phyloP scores from a whole-genome alignment of 2,329 filamentous ascomycete genomes.

The Periconia sp. region DNA sequence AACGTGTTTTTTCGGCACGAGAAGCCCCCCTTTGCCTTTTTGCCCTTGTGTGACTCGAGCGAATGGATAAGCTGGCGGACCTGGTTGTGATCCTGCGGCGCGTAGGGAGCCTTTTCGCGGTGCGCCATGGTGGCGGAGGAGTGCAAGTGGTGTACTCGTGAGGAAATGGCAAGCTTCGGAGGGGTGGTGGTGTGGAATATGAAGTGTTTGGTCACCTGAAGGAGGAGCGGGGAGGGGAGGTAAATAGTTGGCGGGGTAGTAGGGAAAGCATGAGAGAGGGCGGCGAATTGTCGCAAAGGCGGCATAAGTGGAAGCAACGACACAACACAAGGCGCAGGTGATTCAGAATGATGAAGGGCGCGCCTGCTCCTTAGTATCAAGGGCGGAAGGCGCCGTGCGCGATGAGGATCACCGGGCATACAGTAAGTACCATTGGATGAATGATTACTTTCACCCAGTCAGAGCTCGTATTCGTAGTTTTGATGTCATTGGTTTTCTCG shows the following conservation, averaged over 20 bases:
- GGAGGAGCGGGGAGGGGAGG: slow-evolving; percentile 13
- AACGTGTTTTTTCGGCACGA: slow-evolving; percentile 82
- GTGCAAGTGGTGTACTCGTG: slow-evolving; percentile 8
- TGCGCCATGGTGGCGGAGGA: slow-evolving; percentile 52
- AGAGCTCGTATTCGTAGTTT: no score
- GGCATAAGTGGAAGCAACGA: slow-evolving; percentile 10
- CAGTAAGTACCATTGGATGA: background rate
- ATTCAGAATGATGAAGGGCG: slow-evolving; percentile 9
- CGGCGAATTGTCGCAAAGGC: slow-evolving; percentile 14
- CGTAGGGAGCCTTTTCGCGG: slow-evolving; percentile 59
- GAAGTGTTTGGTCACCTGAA: slow-evolving; percentile 14
- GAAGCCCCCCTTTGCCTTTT: slow-evolving; percentile 54
- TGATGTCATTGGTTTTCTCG: no score
- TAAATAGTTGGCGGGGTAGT: slow-evolving; percentile 7
- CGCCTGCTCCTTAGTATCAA: slow-evolving; percentile 2
- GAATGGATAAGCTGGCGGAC: slow-evolving; percentile 66
- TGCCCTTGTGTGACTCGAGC: slow-evolving; percentile 61
- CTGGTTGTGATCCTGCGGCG: slow-evolving; percentile 68
- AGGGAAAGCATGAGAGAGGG: slow-evolving; percentile 13
- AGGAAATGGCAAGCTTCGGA: background rate
- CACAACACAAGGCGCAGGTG: slow-evolving; percentile 7
- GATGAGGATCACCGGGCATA: background rate
- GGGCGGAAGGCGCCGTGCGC: slow-evolving; percentile 1
- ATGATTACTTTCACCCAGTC: background rate
- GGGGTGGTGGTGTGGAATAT: background rate